Base-by-base conservation (phyloP, 768 basidiomycete species). In the Zangia roseola region DNA sequence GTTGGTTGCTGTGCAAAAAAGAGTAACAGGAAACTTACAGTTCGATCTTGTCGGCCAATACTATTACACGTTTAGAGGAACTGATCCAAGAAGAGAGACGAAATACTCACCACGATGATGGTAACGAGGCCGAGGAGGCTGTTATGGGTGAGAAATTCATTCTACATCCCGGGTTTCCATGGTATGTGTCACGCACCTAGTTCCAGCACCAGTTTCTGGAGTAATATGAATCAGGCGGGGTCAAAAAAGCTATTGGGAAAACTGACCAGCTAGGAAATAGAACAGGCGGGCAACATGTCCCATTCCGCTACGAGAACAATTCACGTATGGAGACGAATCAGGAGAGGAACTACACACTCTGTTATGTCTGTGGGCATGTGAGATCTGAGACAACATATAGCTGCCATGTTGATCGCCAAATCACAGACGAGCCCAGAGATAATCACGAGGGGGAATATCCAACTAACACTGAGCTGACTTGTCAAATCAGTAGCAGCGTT, bases 361-460 rank as follows among this genome's bases (percentile, higher is more conserved):
- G 23, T n/a, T 9, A 13, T 25, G 16, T 45, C 43, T n/a, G 23
- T 36, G 21, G 10, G 25, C 6, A 45, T 45, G 26, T 45, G 44
- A 30, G 30, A 38, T 47, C 23, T 10, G 40, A 60, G 58, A 41
- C 47, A 53, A 30, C 54, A 28, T 24, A 28, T 46, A 1, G 40
- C 45, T 40, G 35, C 16, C 24, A 49, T 7, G 45, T 33, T 60
- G 25, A 54, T 50, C 10, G 44, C 42, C 31, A 62, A 34, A 44
- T 62, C 61, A 21, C 50, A 63, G 26, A 50, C 30, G 0, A 60
- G 50, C 20, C 58, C 61, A 8, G 40, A 52, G 34, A 57, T 17
- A 12, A 63, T 10, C 3, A 38, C 37, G n/a, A 62, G 50, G 4
- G 61, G 55, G 35, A 62, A 54, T 43, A 54, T 47, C 61, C 61